These are phyloP conservation scores for Aegle marmelos DNA, from an alignment of 345 rosid genomes.

Conservation along the genomic window DNA sequence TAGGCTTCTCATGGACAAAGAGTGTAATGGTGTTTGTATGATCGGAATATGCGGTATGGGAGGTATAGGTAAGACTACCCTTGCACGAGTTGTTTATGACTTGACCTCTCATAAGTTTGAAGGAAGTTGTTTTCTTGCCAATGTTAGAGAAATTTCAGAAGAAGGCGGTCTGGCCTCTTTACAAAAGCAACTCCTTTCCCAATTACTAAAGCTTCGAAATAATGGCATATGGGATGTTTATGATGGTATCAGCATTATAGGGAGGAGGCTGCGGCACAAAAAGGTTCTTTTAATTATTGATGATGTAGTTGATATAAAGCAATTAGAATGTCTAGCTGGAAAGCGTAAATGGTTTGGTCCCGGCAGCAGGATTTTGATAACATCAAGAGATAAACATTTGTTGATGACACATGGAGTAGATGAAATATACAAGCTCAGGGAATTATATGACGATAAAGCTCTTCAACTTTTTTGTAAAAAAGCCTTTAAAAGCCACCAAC, in stretches of 20 bases:
- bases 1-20: neutral
- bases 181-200: neutral
- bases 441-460: neutral
- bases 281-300: no score
- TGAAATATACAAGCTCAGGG: neutral
- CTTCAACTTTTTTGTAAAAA: neutral
- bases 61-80: neutral
- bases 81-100: neutral
- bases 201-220: neutral
- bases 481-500: neutral
- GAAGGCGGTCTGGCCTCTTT: neutral
- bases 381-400: neutral
- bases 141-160: neutral
- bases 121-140: neutral
- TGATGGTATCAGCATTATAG: no score
- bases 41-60: neutral
- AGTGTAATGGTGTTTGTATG: neutral
- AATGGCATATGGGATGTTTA: no score
- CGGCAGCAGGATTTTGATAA: neutral
- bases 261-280: no score
- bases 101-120: neutral
- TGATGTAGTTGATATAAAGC: neutral
- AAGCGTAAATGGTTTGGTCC: neutral
- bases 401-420: neutral
- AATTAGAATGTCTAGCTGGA: neutral